Evolutionary conservation across 1,284 basidiomycete genomes (phyloP).

Genomic region (Cryptococcus sp.): DNA sequence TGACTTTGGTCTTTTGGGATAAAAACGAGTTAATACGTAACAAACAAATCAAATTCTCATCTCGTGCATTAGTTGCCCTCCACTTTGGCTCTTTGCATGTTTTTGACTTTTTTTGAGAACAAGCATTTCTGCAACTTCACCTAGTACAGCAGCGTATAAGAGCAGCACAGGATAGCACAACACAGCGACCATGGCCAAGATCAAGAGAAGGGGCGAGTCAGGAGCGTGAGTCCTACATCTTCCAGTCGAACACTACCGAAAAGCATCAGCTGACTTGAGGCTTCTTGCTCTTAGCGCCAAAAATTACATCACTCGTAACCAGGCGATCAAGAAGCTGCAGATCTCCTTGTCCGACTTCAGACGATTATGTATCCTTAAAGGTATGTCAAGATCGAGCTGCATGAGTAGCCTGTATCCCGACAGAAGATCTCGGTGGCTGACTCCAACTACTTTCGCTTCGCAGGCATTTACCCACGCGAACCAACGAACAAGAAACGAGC

Average conservation of each 20-base stretch:
- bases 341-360: constrained; percentile 97
- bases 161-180: background rate
- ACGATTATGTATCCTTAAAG: constrained; percentile 96
- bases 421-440: background rate
- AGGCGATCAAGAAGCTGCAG: constrained; percentile 90
- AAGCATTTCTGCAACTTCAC: too few relatives aligned
- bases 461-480: constrained; percentile 97
- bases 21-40: constrained; percentile 7
- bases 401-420: background rate
- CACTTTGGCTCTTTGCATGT: constrained; percentile 2
- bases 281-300: constrained; percentile 63
- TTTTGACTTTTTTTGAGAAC: too few relatives aligned
- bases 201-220: constrained; percentile 86
- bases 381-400: constrained; percentile 54
- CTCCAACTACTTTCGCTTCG: background rate
- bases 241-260: background rate
- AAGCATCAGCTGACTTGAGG: background rate
- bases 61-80: constrained; percentile 6
- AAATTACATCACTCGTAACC: constrained; percentile 88
- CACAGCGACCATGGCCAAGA: constrained; percentile 70
- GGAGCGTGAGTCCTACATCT: constrained; percentile 61
- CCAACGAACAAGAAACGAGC: constrained; percentile 89
- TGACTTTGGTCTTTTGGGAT: constrained; percentile 16
- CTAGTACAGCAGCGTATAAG: too few relatives aligned
- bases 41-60: constrained; percentile 14